A percentile compares a stretch with the other conserved stretches of the same genome.
Conservation (phyloP, 306 rosid species). For the Acacia melanoxylon region DNA sequence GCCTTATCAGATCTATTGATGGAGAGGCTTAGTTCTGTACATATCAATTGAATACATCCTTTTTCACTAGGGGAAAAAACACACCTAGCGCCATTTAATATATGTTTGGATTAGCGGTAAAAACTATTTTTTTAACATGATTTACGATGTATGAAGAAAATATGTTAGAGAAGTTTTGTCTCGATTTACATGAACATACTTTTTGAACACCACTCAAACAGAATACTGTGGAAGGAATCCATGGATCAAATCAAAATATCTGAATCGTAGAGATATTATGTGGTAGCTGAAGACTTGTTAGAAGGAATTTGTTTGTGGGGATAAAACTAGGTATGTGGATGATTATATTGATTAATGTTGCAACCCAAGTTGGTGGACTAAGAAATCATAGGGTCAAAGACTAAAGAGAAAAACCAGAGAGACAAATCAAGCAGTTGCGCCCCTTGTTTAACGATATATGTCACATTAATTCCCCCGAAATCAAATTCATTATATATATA, state of each 20-base stretch:
- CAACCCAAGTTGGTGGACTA: neutral
- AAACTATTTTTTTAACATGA: no score
- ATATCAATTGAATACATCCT: no score
- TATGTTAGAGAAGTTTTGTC: no score
- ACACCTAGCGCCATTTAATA: no score
- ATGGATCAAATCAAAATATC: neutral
- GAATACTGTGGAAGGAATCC: neutral
- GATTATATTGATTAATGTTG: neutral
- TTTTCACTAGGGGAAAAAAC: no score
- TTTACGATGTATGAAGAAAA: no score
- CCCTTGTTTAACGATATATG: slow-evolving; percentile 25
- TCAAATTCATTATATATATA: neutral
- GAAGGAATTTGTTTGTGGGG: neutral
- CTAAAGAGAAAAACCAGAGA: neutral
- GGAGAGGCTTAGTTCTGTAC: no score
- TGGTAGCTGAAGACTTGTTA: neutral
- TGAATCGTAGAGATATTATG: neutral
- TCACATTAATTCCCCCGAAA: neutral
- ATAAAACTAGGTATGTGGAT: neutral
- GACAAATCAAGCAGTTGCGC: slow-evolving; percentile 13
- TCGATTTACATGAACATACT: no score
- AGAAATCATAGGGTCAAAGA: neutral
- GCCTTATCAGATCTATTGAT: no score
- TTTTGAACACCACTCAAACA: no score
- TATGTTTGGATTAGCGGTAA: no score